Conservation (phyloP, 768 basidiomycete genomes). For the Suillus spraguei region DNA sequence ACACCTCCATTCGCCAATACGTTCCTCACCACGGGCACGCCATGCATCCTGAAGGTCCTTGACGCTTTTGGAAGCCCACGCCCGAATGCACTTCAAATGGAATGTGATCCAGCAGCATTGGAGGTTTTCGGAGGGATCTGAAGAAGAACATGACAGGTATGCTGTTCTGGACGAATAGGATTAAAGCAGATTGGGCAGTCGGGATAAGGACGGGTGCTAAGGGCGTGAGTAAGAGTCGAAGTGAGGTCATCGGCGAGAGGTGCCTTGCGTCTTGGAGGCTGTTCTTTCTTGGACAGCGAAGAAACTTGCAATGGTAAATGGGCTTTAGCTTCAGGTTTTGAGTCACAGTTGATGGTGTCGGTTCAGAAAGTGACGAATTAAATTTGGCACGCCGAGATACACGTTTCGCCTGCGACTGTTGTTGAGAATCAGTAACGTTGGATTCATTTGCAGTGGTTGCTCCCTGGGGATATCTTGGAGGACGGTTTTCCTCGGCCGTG, state of each 20-base stretch:
- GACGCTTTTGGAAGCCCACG: constrained; percentile 86
- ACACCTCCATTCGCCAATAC: constrained; percentile 85
- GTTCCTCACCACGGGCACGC: constrained; percentile 67
- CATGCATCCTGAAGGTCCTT: constrained; percentile 74
- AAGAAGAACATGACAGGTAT: constrained; percentile 86
- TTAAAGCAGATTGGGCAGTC: constrained; percentile 89
- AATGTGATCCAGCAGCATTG: constrained; percentile 91
- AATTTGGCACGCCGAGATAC: constrained; percentile 39
- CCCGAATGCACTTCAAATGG: constrained; percentile 85
- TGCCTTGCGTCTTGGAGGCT: constrained; percentile 16
- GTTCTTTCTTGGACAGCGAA: constrained; percentile 12
- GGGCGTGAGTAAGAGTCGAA: constrained; percentile 64
- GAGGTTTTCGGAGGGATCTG: constrained; percentile 27
- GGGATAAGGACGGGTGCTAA: constrained; percentile 70
- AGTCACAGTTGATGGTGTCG: background rate
- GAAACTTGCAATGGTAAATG: constrained; percentile 6
- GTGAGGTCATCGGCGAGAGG: constrained; percentile 63
- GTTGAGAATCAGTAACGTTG: background rate
- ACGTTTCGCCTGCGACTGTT: constrained; percentile 13
- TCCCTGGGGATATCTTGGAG: background rate
- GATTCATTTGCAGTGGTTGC: no score
- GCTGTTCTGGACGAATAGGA: constrained; percentile 73
- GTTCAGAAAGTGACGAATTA: constrained; percentile 36
- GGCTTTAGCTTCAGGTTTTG: constrained; percentile 2
- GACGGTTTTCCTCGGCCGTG: background rate